Evolutionary conservation across 1,284 basidiomycete genomes (phyloP).

Genomic region (Leccinum brunneo-olivaceum): DNA sequence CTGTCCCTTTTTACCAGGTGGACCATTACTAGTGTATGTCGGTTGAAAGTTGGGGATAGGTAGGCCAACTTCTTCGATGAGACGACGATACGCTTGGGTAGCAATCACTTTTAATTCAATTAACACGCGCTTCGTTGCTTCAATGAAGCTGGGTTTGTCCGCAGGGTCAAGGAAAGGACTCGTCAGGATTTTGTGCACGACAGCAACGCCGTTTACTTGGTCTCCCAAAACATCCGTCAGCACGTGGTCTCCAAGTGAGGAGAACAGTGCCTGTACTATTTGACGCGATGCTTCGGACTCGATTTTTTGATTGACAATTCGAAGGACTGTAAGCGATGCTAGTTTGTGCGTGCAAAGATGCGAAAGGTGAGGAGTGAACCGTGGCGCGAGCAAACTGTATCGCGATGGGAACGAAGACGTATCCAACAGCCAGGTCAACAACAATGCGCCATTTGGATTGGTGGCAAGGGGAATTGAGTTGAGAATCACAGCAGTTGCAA

Average conservation of each 20-base stretch:
- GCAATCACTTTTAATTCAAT: constrained; percentile 84
- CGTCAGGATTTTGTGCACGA: constrained; percentile 89
- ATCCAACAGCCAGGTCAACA: constrained; percentile 96
- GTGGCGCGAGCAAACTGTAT: constrained; percentile 87
- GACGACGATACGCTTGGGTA: constrained; percentile 86
- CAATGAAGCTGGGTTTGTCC: constrained; percentile 67
- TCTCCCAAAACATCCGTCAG: constrained; percentile 91
- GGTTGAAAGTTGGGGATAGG: constrained; percentile 83
- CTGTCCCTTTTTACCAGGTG: constrained; percentile 63
- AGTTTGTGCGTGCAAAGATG: constrained; percentile 98
- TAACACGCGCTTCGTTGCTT: constrained; percentile 83
- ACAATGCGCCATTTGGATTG: constrained; percentile 92
- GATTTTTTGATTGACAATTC: constrained; percentile 89
- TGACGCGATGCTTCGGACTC: constrained; percentile 79
- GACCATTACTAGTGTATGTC: constrained; percentile 60
- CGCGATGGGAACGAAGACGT: constrained; percentile 89
- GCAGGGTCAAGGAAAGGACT: constrained; percentile 73
- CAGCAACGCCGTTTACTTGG: constrained; percentile 91
- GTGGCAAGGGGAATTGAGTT: constrained; percentile 98
- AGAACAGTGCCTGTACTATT: constrained; percentile 81
- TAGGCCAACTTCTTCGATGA: constrained; percentile 91
- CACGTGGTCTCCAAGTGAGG: constrained; percentile 79
- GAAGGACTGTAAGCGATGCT: constrained; percentile 87
- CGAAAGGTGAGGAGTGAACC: constrained; percentile 92
- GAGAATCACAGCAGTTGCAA: constrained; percentile 90